Conservation (phyloP, 345 rosid species). For the Acer campestre region DNA sequence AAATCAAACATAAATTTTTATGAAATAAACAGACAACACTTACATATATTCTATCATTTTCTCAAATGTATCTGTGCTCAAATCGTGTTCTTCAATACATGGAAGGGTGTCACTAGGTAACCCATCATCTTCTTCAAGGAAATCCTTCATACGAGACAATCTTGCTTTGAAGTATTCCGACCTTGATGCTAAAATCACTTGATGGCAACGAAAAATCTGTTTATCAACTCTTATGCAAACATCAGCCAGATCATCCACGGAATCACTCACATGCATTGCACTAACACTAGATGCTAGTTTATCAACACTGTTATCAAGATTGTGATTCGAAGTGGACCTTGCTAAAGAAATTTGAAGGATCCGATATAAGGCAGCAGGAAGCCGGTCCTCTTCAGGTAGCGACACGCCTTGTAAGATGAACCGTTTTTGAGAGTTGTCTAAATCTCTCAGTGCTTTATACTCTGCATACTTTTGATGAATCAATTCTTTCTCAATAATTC, state of each 20-base stretch:
- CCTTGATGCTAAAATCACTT: constrained; percentile 91
- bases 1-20: not conserved
- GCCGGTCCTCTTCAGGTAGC: constrained; percentile 87
- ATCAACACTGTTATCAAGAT: constrained; percentile 34
- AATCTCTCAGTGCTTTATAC: constrained; percentile 77
- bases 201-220: constrained; percentile 76
- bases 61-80: constrained; percentile 79
- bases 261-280: constrained; percentile 41
- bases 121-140: constrained; percentile 55
- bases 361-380: constrained; percentile 74
- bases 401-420: constrained; percentile 82
- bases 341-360: constrained; percentile 59
- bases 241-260: constrained; percentile 75
- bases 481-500: constrained; percentile 67
- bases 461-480: constrained; percentile 81
- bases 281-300: constrained; percentile 38
- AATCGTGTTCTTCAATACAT: constrained; percentile 82
- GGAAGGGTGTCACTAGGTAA: constrained; percentile 50
- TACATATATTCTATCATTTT: constrained; percentile 96
- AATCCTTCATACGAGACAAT: constrained; percentile 74
- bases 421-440: constrained; percentile 85
- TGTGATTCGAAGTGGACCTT: constrained; percentile 37
- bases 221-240: constrained; percentile 76
- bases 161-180: constrained; percentile 96
- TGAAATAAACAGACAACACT: constrained; percentile 30